phyloP scores from a whole-genome alignment of 331 rosid species.

The Malus hybrid region DNA sequence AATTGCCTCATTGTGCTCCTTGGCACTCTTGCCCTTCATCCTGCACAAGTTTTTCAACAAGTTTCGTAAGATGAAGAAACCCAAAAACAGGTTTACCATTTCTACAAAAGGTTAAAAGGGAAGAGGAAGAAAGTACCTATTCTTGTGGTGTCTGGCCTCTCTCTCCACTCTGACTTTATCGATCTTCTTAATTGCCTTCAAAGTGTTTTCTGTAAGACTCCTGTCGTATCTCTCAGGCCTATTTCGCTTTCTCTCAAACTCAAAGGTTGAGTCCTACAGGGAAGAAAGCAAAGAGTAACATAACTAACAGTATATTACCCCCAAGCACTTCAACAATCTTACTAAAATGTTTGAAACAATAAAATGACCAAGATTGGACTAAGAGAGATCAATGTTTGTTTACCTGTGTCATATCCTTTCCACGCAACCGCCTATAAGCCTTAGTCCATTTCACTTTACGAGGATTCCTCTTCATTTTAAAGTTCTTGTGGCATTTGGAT shows the following conservation, averaged over 20 bases:
- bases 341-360: background rate
- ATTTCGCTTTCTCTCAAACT: constrained; percentile 81
- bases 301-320: background rate
- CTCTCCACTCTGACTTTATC: constrained; percentile 39
- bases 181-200: constrained; percentile 60
- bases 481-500: constrained; percentile 89
- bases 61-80: background rate
- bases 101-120: background rate
- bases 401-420: constrained; percentile 93
- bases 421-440: constrained; percentile 64
- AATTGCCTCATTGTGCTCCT: constrained; percentile 17
- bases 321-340: background rate
- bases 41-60: constrained; percentile 20
- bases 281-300: background rate
- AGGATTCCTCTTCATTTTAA: constrained; percentile 91
- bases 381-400: background rate
- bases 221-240: constrained; percentile 80
- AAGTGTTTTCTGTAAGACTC: constrained; percentile 32
- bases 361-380: background rate
- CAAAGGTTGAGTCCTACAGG: constrained; percentile 67
- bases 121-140: constrained; percentile 24
- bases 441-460: constrained; percentile 89
- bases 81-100: background rate
- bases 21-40: constrained; percentile 33
- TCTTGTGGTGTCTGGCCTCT: constrained; percentile 30